phyloP scores from a whole-genome alignment of 176 grass and related monocot genomes.

The Zoysia pacifica region DNA sequence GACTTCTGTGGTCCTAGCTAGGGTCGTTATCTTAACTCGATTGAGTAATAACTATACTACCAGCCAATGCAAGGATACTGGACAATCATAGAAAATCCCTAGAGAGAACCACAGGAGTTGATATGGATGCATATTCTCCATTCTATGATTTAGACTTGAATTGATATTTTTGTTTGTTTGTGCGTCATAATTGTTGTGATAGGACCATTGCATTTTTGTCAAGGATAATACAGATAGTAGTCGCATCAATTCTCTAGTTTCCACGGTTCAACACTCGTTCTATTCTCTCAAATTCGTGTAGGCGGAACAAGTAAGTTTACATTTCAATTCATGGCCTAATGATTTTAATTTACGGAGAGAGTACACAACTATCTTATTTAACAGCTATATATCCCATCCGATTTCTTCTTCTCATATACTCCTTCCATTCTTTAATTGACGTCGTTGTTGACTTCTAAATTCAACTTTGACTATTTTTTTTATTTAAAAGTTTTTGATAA shows the following conservation, averaged over 20 bases:
- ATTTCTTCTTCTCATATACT: too few relatives aligned
- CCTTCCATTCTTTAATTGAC: too few relatives aligned
- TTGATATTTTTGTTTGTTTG: not conserved
- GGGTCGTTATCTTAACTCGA: slow-evolving; percentile 60
- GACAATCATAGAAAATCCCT: slow-evolving; percentile 28
- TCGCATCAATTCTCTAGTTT: not conserved
- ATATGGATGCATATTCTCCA: not conserved
- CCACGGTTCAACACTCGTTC: too few relatives aligned
- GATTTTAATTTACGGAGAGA: too few relatives aligned
- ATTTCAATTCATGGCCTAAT: too few relatives aligned
- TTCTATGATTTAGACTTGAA: not conserved
- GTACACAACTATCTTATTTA: too few relatives aligned
- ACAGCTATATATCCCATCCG: too few relatives aligned
- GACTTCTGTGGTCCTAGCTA: not conserved
- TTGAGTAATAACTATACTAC: slow-evolving; percentile 38
- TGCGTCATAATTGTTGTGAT: not conserved
- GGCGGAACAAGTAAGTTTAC: too few relatives aligned
- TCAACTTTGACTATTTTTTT: too few relatives aligned
- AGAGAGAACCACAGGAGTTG: not conserved
- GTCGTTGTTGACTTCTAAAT: too few relatives aligned
- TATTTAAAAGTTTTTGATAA: too few relatives aligned
- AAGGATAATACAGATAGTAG: not conserved
- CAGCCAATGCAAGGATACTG: not conserved
- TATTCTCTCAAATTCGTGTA: too few relatives aligned
- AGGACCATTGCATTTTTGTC: not conserved